phyloP scores from a whole-genome alignment of 2,329 filamentous ascomycete genomes.

The Huntiella abstrusa region DNA sequence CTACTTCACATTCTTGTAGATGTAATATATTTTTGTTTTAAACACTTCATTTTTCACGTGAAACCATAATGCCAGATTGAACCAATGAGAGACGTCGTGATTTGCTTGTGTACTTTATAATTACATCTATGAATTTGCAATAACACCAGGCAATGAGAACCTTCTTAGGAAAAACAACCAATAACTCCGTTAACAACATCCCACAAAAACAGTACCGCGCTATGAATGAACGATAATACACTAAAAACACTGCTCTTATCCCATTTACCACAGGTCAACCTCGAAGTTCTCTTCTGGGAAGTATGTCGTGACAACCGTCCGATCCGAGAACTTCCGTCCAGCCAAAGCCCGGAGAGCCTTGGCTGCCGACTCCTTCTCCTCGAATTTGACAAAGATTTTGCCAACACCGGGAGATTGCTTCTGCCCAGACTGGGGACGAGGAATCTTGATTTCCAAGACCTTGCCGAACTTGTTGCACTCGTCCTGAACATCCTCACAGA shows the following conservation, averaged over 20 bases:
- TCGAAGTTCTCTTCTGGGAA: conserved; percentile 98
- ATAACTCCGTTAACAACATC: conserved; percentile 6
- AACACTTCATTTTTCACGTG: too few species aligned
- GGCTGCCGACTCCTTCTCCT: conserved; percentile 54
- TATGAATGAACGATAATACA: background rate
- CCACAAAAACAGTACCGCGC: background rate
- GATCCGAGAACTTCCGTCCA: conserved; percentile 85
- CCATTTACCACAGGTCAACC: conserved; percentile 59
- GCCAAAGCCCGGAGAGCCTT: conserved; percentile 80
- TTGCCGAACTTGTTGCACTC: conserved; percentile 84
- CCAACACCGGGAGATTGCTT: conserved; percentile 77
- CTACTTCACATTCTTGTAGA: background rate
- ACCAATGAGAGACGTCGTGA: too few species aligned
- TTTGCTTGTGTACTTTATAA: too few species aligned
- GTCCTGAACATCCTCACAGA: conserved; percentile 80
- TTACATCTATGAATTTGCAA: too few species aligned
- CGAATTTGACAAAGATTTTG: conserved; percentile 96
- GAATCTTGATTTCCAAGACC: conserved; percentile 79
- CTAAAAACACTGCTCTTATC: too few species aligned
- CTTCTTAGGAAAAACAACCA: background rate
- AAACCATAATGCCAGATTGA: too few species aligned
- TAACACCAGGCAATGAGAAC: too few species aligned
- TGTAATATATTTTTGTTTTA: background rate
- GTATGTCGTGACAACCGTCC: conserved; percentile 90
- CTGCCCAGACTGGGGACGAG: conserved; percentile 64